phyloP scores from a whole-genome alignment of 257 asterid genomes.

The Knoxia roxburghii region DNA sequence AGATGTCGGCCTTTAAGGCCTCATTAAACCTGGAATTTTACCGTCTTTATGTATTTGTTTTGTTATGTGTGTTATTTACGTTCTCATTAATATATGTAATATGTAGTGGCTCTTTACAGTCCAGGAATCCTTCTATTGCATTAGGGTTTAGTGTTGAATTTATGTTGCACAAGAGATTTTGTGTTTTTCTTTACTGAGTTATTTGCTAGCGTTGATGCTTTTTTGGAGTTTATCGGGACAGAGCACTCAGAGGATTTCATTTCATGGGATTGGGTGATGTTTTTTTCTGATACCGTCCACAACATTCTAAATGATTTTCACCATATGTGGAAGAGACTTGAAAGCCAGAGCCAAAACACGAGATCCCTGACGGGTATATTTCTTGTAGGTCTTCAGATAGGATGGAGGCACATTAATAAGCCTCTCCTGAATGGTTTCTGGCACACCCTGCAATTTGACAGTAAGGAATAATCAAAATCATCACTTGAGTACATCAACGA shows the following conservation, averaged over 20 bases:
- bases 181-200: too few species aligned
- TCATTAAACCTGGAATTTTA: slow-evolving; percentile 24
- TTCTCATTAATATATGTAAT: neutral
- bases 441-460: slow-evolving; percentile 74
- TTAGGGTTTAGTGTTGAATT: too few species aligned
- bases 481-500: neutral
- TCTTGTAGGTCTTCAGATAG: slow-evolving; percentile 72
- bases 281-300: too few species aligned
- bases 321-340: slow-evolving; percentile 89
- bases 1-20: slow-evolving; percentile 54
- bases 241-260: too few species aligned
- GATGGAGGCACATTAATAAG: slow-evolving; percentile 77
- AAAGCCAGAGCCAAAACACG: slow-evolving; percentile 94
- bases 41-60: too few species aligned
- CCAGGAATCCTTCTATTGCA: too few species aligned
- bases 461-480: slow-evolving; percentile 1
- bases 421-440: slow-evolving; percentile 97
- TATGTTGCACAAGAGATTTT: too few species aligned
- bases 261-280: too few species aligned
- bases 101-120: too few species aligned
- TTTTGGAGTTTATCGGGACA: too few species aligned
- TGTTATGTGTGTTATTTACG: neutral
- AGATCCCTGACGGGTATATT: slow-evolving; percentile 96
- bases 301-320: too few species aligned
- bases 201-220: too few species aligned